Conservation (phyloP, 257 asterid species). For the Fraxinus americana region DNA sequence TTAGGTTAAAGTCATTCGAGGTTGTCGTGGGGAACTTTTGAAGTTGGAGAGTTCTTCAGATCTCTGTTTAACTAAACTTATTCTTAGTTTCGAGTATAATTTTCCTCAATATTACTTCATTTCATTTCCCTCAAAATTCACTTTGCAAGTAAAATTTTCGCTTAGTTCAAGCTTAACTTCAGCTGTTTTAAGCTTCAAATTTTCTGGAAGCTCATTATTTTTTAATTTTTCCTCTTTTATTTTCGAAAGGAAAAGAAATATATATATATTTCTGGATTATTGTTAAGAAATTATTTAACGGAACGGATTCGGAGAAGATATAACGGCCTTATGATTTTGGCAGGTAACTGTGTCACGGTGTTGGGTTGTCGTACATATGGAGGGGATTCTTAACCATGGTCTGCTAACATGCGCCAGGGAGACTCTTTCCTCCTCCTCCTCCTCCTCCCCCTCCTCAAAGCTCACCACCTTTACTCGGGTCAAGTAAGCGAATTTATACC, state of each 20-base stretch:
- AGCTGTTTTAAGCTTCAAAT: too few species aligned
- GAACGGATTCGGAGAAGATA: too few species aligned
- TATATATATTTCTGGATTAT: too few species aligned
- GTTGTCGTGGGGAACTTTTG: constrained; percentile 12
- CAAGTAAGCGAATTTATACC: constrained; percentile 28
- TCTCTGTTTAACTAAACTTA: background rate
- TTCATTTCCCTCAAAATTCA: background rate
- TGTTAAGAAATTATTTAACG: too few species aligned
- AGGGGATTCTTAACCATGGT: constrained; percentile 40
- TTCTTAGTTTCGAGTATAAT: background rate
- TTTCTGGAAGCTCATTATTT: too few species aligned
- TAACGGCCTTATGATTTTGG: constrained; percentile 9
- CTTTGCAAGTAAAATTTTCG: background rate
- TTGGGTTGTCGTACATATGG: constrained; percentile 45
- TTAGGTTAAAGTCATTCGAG: constrained; percentile 17
- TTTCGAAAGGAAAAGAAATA: too few species aligned
- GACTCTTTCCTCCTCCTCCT: constrained; percentile 16
- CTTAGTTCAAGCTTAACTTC: background rate
- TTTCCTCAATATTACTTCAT: background rate
- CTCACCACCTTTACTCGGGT: constrained; percentile 31
- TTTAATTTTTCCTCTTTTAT: too few species aligned
- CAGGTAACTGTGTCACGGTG: constrained; percentile 31
- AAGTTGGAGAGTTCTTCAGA: background rate
- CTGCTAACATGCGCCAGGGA: constrained; percentile 61
- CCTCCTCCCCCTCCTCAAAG: constrained; percentile 28